Base-by-base conservation (phyloP, 1,284 basidiomycete species). In the Bondarzewia mesenterica region DNA sequence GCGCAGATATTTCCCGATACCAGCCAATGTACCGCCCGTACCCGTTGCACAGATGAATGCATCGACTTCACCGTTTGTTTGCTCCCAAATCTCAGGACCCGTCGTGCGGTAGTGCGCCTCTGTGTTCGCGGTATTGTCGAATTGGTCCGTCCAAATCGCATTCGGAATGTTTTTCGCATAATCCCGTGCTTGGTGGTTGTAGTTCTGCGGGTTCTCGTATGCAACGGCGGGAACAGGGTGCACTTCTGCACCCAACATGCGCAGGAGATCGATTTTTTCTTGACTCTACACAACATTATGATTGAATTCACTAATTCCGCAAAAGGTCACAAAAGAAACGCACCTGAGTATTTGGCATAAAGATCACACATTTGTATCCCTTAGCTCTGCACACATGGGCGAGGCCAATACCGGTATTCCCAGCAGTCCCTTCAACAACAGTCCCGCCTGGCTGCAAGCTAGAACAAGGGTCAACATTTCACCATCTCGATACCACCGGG, bases 91-190 rank as follows among this genome's bases (percentile, higher is more conserved):
- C 68, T 99, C 96, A 1, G 95, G 96, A 1, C 94, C 95, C 4
- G 95, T 99, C 7, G 92, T 82, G 47, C 77, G 65, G 64, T 96
- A 95, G 65, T 99, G 95, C 15, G 86, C 87, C 35, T 84, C 66
- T 14, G 95, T 82, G 65, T 99, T 99, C 14, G 90, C 89, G 8
- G 74, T 80, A 67, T 97, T 97, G 70, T 98, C 94, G 63, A 98
- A 98, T 68, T 99, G 95, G 71, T 99, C 87, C n/a, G 93, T 98
- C 95, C 96, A 99, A 51, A 98, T 82, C 18, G 93, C 88, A 62
- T 97, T 97, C n/a, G 83, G 77, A 27, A 87, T 70, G n/a, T 70
- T 67, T 47, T 82, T 77, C 41, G 95, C 95, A 57, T 86, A 91
- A 53, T 93, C 86, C 46, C 85, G 82, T 26, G 96, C 96, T 70